A percentile compares a stretch with the other conserved stretches of the same genome.
Conservation (phyloP, 305 asterid species). For the Fraxinus albicans region DNA sequence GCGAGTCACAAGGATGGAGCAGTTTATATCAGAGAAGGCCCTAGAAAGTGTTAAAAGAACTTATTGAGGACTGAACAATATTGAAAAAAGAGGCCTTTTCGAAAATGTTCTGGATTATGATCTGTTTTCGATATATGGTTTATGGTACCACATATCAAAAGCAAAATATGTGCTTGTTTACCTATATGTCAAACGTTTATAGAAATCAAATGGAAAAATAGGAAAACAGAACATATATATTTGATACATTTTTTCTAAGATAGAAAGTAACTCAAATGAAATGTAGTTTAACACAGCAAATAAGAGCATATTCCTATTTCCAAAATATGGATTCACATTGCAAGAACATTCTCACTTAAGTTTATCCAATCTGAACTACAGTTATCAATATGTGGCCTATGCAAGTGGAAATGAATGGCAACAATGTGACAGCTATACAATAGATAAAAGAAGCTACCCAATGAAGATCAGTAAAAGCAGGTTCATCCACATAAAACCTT, state of each 20-base stretch:
- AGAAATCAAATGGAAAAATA: neutral
- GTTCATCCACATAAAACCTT: constrained; percentile 81
- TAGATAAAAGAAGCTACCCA: constrained; percentile 56
- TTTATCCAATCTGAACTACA: neutral
- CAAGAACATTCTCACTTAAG: neutral
- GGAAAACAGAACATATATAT: neutral
- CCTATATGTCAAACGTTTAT: neutral
- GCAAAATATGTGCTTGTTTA: neutral
- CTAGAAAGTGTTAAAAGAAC: neutral
- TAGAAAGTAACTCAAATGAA: neutral
- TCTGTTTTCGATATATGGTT: neutral
- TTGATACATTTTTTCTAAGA: neutral
- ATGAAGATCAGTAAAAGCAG: constrained; percentile 96
- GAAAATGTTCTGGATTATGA: neutral
- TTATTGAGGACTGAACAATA: neutral
- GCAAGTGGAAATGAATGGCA: neutral
- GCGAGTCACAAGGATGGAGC: constrained; percentile 19
- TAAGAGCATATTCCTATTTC: neutral
- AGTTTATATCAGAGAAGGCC: neutral
- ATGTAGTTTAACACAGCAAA: neutral
- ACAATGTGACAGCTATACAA: neutral
- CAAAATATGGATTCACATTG: neutral
- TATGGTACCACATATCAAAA: neutral
- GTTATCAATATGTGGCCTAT: neutral
- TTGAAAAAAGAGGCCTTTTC: neutral